phyloP scores from a whole-genome alignment of 495 filamentous ascomycete species.

The Aspergillus cavernicola region DNA sequence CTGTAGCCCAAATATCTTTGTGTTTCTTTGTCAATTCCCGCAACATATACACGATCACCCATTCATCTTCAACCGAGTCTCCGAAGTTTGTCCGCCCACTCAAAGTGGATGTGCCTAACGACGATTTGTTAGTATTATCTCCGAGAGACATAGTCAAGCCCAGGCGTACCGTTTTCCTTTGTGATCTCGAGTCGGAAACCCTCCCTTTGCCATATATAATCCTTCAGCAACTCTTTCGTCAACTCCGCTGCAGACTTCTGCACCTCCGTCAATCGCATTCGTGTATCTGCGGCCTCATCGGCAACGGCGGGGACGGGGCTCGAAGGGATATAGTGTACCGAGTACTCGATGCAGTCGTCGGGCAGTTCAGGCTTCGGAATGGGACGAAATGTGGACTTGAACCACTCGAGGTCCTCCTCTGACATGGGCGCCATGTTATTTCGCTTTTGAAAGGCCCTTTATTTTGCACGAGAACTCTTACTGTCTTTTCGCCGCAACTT shows the following conservation, averaged over 20 bases:
- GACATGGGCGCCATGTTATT: constrained; percentile 41
- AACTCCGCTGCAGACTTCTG: constrained; percentile 63
- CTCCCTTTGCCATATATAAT: constrained; percentile 96
- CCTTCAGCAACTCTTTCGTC: constrained; percentile 59
- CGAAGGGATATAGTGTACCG: constrained; percentile 62
- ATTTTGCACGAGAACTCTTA: not conserved
- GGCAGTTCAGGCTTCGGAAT: constrained; percentile 69
- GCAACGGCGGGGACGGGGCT: constrained; percentile 39
- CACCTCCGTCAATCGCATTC: constrained; percentile 62
- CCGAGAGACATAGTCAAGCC: not conserved
- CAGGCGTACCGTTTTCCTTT: constrained; percentile 53
- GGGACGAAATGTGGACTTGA: constrained; percentile 46
- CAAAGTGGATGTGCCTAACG: constrained; percentile 46
- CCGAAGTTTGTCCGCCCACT: constrained; percentile 78
- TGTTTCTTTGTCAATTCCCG: constrained; percentile 72
- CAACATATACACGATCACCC: constrained; percentile 91
- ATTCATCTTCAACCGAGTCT: constrained; percentile 94
- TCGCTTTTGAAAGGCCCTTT: not conserved
- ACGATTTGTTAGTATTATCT: constrained; percentile 1
- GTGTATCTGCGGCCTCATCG: constrained; percentile 50
- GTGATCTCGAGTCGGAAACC: constrained; percentile 59
- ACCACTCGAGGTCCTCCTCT: constrained; percentile 48
- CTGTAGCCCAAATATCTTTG: constrained; percentile 72
- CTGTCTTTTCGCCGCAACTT: not conserved
- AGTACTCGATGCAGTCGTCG: constrained; percentile 86